These are phyloP conservation scores for Nicotiana benthamiana DNA, from an alignment of 257 asterid genomes.

Conservation along the genomic window DNA sequence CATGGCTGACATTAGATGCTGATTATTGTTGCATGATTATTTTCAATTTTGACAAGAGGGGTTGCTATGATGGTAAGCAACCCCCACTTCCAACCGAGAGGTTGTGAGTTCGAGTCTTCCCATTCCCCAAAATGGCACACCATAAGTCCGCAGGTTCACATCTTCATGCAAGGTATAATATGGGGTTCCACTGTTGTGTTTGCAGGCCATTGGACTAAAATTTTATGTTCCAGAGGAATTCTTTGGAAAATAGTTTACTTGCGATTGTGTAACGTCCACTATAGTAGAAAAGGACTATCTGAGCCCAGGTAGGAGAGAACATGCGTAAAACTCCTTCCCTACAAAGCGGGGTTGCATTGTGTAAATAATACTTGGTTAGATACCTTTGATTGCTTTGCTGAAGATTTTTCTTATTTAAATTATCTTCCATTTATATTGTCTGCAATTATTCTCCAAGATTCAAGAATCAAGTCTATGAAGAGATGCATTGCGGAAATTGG, in stretches of 20 bases:
- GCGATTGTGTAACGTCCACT: slow-evolving; percentile 6
- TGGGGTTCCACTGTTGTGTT: not conserved
- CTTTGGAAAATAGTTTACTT: slow-evolving; percentile 25
- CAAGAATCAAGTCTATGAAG: not conserved
- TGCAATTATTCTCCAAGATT: no score
- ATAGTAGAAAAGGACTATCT: not conserved
- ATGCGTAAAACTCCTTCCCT: not conserved
- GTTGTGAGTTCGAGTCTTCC: no score
- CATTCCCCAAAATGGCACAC: not conserved
- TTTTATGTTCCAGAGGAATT: slow-evolving; percentile 71
- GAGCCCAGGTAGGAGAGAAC: not conserved
- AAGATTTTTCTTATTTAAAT: not conserved
- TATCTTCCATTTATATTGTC: not conserved
- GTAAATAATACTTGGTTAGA: not conserved
- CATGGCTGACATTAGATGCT: not conserved
- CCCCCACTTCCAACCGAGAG: no score
- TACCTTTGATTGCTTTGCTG: not conserved
- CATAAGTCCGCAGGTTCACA: not conserved
- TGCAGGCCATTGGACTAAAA: slow-evolving; percentile 72
- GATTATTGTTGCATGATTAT: not conserved
- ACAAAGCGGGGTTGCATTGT: not conserved
- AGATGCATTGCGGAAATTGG: not conserved
- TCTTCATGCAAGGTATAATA: not conserved
- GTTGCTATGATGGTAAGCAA: no score
- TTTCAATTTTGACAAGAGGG: not conserved